Percentiles rank a stretch among this genome's conserved stretches.
Evolutionary conservation across 345 rosid genomes (phyloP).

Genomic region (Salix suchowensis): DNA sequence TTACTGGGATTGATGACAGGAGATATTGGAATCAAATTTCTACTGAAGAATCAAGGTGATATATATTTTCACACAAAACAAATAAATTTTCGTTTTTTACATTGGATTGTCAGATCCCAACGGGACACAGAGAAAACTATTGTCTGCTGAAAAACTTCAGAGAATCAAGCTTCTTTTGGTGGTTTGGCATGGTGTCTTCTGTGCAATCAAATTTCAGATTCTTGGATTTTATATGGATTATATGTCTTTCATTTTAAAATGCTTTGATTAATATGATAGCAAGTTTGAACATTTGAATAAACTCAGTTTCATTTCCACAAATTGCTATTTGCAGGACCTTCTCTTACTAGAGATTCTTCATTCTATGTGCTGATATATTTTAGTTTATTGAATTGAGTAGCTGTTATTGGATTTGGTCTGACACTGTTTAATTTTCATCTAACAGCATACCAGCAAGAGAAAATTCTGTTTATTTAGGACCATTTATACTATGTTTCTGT

Average conservation of each 20-base stretch:
- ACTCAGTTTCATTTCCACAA: neutral
- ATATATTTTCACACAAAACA: neutral
- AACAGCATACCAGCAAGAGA: neutral
- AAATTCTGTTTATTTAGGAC: neutral
- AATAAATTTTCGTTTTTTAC: neutral
- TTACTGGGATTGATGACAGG: conserved; percentile 77
- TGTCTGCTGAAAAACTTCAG: neutral
- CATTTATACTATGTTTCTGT: neutral
- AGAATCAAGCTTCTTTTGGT: neutral
- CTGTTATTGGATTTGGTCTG: neutral
- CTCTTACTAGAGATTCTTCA: neutral
- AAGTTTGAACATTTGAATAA: too few relatives aligned
- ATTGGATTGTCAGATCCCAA: neutral
- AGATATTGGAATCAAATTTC: conserved; percentile 64
- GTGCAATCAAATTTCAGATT: neutral
- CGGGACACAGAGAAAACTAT: neutral
- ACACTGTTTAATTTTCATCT: too few relatives aligned
- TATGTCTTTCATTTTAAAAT: neutral
- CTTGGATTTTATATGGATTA: neutral
- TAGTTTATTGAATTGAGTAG: neutral
- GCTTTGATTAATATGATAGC: neutral
- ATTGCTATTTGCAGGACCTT: neutral
- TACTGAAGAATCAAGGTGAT: conserved; percentile 59
- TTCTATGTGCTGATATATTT: neutral
- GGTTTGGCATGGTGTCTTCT: neutral